Base-by-base conservation (phyloP, 805 yeast genomes). In the Candida parachauliodes region DNA sequence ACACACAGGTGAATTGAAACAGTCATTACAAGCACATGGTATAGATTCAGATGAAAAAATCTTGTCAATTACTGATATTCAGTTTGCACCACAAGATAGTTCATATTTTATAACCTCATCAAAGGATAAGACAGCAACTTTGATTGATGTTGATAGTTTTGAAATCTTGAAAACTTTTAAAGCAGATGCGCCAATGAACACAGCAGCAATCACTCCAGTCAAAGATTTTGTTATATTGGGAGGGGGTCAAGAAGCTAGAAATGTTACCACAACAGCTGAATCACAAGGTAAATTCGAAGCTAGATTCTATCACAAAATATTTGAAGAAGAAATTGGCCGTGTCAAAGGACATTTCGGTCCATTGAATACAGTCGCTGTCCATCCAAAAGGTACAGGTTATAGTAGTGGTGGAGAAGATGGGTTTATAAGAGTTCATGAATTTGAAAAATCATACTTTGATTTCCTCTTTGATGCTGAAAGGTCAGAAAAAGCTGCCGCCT, bases 351-450 rank as follows among this genome's bases (percentile, higher is more conserved):
- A 93, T 71, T 93, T 93, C 74, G 99, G 99, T 73, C 99, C 99
- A 33, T 77, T 93, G 54, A 93, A 93, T 71, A 80, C 85, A 49
- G 76, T 93, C 46, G 96, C 96, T 22, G 85, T 88, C 37, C 96
- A 88, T 64, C 98, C 99, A 40, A 82, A 81, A 53, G 98, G 98
- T 40, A 77, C 83, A 23, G 83, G 91, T 34, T 93, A 84, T 61
- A 89, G 94, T n/a, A 83, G 95, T 42, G 99, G 98, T 35, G 95
- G 96, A 58, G 98, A 93, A 74, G 99, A 93, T 71, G 99, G 99
- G 63, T 87, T 79, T 55, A 84, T 93, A 45, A 87, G 98, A 70
- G 76, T 93, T 46, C 97, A 93, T 65, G 81, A 82, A 52, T 93
- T 88, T 66, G 97, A 89, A 59, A 87, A 88, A 68, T 75, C 87